Percentiles rank a stretch among this genome's conserved stretches.
These are phyloP conservation scores for Zea luxurians DNA, from an alignment of 176 grass and related monocot genomes.

Conservation along the genomic window DNA sequence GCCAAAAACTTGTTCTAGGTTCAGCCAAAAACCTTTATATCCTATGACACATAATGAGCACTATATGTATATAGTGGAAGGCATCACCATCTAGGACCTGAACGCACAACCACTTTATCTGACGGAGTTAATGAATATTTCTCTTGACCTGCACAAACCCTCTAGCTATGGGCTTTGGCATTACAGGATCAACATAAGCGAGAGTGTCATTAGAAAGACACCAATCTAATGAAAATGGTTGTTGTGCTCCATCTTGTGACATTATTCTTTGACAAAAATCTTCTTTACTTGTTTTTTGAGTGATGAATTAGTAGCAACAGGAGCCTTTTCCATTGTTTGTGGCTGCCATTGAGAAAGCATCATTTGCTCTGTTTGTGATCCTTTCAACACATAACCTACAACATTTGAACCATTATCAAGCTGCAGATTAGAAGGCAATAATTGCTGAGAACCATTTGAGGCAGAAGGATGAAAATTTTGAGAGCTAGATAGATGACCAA, in stretches of 20 bases:
- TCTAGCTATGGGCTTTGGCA: conserved; percentile 33
- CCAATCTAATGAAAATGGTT: conserved; percentile 46
- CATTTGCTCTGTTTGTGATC: too few relatives aligned
- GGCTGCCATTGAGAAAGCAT: too few relatives aligned
- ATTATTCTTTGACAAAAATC: conserved; percentile 62
- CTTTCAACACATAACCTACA: conserved; percentile 41
- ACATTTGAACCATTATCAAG: conserved; percentile 50
- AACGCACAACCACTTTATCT: conserved; percentile 79
- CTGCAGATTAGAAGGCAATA: conserved; percentile 47
- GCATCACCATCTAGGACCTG: too few relatives aligned
- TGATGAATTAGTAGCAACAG: too few relatives aligned
- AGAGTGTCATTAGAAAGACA: conserved; percentile 36
- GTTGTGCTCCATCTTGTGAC: conserved; percentile 47
- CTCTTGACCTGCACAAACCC: conserved; percentile 44
- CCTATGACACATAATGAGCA: too few relatives aligned
- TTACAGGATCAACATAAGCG: conserved; percentile 28
- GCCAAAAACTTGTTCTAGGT: too few relatives aligned
- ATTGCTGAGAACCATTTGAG: conserved; percentile 61
- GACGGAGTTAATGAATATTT: conserved; percentile 61
- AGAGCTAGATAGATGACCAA: conserved; percentile 56
- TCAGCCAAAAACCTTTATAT: too few relatives aligned
- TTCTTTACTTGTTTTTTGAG: conserved; percentile 60
- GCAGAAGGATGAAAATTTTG: conserved; percentile 52
- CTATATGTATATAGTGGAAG: too few relatives aligned
- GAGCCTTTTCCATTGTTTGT: too few relatives aligned